Conservation (phyloP, 768 basidiomycete genomes). For the Gymnopilus junonius region DNA sequence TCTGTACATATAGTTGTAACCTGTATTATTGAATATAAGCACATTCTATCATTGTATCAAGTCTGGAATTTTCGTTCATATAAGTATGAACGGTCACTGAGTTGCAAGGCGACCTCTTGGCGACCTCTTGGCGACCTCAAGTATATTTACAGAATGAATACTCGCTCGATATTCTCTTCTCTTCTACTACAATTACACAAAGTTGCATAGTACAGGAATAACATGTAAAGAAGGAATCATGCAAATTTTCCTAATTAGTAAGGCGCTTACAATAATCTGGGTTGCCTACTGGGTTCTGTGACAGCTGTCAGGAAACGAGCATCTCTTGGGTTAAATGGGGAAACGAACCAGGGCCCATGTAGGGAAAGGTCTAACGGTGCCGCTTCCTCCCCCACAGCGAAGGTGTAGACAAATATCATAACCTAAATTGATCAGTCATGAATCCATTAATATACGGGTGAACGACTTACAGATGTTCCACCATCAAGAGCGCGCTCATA, state of each 20-base stretch:
- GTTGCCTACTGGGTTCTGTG: slow-evolving; percentile 32
- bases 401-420: slow-evolving; percentile 48
- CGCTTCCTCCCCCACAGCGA: slow-evolving; percentile 49
- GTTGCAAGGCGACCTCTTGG: too few relatives aligned
- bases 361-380: slow-evolving; percentile 36
- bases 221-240: too few relatives aligned
- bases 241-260: slow-evolving; percentile 2
- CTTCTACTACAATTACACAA: too few relatives aligned
- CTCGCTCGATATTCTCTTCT: too few relatives aligned
- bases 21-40: not conserved
- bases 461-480: slow-evolving; percentile 43
- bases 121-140: too few relatives aligned
- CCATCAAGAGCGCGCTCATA: slow-evolving; percentile 56
- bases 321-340: not conserved
- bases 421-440: slow-evolving; percentile 26
- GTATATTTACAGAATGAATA: too few relatives aligned
- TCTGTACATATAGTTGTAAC: not conserved
- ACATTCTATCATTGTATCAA: too few relatives aligned
- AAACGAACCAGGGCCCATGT: slow-evolving; percentile 39
- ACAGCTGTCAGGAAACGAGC: not conserved
- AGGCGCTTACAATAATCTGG: slow-evolving; percentile 37
- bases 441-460: not conserved
- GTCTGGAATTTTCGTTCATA: too few relatives aligned
- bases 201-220: too few relatives aligned
- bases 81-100: too few relatives aligned